These are phyloP conservation scores for Bombardia bombarda DNA, from an alignment of 495 filamentous ascomycete species.

Conservation along the genomic window DNA sequence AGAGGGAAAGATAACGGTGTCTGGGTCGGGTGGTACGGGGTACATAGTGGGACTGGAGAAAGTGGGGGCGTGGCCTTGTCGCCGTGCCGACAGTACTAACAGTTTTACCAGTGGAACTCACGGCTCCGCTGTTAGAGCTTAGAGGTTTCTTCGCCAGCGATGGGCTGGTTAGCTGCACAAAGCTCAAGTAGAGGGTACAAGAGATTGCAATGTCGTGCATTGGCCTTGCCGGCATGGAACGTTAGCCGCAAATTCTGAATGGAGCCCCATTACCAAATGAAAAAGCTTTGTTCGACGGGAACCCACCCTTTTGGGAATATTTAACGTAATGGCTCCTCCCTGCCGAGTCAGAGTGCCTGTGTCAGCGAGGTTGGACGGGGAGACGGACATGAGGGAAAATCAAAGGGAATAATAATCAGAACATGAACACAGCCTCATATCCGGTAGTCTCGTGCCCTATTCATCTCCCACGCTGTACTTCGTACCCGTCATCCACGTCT, in stretches of 20 bases:
- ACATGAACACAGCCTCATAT: too few species aligned
- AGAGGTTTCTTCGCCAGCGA: too few species aligned
- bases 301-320: conserved; percentile 31
- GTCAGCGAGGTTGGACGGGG: too few species aligned
- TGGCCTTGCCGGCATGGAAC: neutral
- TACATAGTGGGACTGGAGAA: neutral
- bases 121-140: conserved; percentile 2
- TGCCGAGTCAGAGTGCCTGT: conserved; percentile 32
- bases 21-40: conserved; percentile 13
- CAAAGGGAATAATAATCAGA: too few species aligned
- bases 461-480: too few species aligned
- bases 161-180: neutral
- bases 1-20: conserved; percentile 19
- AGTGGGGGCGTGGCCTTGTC: too few species aligned
- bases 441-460: too few species aligned
- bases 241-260: conserved; percentile 11
- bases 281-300: conserved; percentile 28
- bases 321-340: conserved; percentile 44
- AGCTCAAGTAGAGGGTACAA: neutral
- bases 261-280: conserved; percentile 40
- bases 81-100: too few species aligned
- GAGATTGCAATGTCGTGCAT: neutral
- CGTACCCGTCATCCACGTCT: too few species aligned
- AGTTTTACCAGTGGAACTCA: neutral
- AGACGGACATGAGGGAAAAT: too few species aligned